Evolutionary conservation across 148 eudicot species (phyloP).

Genomic region (Diospyros kaki): DNA sequence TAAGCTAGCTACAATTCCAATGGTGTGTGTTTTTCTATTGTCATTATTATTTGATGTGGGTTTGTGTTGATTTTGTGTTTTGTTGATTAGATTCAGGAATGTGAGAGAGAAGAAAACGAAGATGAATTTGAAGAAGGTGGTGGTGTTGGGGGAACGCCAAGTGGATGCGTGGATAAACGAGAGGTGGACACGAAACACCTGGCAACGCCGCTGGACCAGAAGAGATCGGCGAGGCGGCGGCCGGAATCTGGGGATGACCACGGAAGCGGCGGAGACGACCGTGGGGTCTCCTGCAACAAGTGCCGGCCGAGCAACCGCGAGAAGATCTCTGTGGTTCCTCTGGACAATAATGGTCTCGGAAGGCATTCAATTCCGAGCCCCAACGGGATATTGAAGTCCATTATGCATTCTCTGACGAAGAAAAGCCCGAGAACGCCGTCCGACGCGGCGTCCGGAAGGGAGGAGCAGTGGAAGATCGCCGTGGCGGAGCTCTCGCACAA

Average conservation of each 20-base stretch:
- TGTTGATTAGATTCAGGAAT: conserved; percentile 61
- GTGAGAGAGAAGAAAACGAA: conserved; percentile 60
- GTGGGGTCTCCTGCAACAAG: conserved; percentile 58
- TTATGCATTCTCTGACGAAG: conserved; percentile 43
- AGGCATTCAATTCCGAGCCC: conserved; percentile 39
- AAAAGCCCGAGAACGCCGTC: conserved; percentile 47
- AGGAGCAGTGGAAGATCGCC: conserved; percentile 68
- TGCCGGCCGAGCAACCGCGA: conserved; percentile 78
- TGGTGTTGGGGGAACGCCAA: conserved; percentile 34
- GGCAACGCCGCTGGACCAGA: conserved; percentile 53
- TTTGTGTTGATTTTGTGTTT: not conserved
- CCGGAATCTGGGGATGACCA: conserved; percentile 10
- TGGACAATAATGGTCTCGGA: conserved; percentile 30
- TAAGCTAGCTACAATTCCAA: not conserved
- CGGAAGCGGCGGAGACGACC: not conserved
- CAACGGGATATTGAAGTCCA: conserved; percentile 55
- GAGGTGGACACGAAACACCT: conserved; percentile 27
- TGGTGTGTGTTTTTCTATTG: not conserved
- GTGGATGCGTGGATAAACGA: conserved; percentile 4
- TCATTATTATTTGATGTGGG: not conserved
- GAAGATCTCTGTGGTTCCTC: conserved; percentile 52
- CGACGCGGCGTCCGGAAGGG: conserved; percentile 23
- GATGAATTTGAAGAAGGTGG: conserved; percentile 50
- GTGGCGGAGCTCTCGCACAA: conserved; percentile 70
- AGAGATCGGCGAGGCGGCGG: conserved; percentile 17